Conservation (phyloP, 164 flowering plant species). For the Kalanchoe fedtschenkoi region DNA sequence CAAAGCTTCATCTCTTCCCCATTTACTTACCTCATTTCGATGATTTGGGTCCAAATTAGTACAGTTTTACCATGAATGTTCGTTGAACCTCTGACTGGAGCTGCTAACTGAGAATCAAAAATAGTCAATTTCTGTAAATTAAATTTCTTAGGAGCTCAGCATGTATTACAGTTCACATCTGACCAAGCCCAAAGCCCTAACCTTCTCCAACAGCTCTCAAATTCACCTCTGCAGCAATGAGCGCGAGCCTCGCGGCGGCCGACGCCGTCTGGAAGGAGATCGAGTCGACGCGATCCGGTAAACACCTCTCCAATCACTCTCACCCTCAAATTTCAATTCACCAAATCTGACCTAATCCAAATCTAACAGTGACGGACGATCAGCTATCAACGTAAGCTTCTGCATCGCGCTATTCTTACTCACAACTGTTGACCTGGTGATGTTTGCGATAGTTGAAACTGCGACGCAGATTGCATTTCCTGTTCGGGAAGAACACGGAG, state of each 20-base stretch:
- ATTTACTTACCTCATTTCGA: no score
- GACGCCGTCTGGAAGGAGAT: constrained; percentile 66
- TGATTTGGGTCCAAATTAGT: no score
- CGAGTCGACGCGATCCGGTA: constrained; percentile 64
- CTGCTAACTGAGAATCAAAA: no score
- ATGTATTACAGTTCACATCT: no score
- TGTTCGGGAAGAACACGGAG: constrained; percentile 91
- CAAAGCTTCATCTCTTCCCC: no score
- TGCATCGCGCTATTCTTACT: no score
- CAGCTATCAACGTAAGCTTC: not conserved
- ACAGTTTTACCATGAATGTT: no score
- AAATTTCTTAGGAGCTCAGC: no score
- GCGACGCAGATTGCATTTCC: constrained; percentile 60
- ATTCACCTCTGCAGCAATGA: constrained; percentile 12
- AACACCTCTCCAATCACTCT: not conserved
- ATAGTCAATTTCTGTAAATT: no score
- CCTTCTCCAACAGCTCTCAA: no score
- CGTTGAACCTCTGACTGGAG: no score
- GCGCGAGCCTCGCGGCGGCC: constrained; percentile 38
- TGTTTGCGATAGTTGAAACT: not conserved
- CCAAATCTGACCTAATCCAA: not conserved
- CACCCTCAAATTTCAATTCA: not conserved
- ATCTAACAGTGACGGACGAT: not conserved
- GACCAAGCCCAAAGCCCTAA: no score
- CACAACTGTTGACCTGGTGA: not conserved